These are phyloP conservation scores for Gardenia jasminoides DNA, from an alignment of 257 asterid species.

Conservation along the genomic window DNA sequence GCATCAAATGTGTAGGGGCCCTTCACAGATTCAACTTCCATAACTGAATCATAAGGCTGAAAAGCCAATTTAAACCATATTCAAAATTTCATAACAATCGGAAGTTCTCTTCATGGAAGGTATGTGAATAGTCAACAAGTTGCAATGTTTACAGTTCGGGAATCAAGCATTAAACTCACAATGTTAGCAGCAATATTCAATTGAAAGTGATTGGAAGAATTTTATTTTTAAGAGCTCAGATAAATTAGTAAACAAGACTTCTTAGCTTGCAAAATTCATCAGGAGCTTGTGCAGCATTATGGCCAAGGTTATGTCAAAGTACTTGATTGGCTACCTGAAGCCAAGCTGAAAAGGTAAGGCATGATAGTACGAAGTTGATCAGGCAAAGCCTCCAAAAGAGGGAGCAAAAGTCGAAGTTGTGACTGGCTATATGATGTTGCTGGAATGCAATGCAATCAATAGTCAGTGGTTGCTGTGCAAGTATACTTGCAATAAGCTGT, in stretches of 20 bases:
- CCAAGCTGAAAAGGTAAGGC: slow-evolving; percentile 32
- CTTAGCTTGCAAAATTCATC: not conserved
- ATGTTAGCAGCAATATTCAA: too few relatives aligned
- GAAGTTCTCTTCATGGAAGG: too few relatives aligned
- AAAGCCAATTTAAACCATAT: too few relatives aligned
- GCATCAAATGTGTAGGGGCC: too few relatives aligned
- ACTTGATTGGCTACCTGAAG: slow-evolving; percentile 9
- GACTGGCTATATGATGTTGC: slow-evolving; percentile 59
- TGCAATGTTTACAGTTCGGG: too few relatives aligned
- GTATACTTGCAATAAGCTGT: not conserved
- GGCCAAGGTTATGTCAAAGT: not conserved
- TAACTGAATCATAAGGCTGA: too few relatives aligned
- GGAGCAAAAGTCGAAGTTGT: slow-evolving; percentile 35
- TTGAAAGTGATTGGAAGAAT: too few relatives aligned
- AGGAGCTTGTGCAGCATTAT: not conserved
- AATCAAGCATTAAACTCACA: too few relatives aligned
- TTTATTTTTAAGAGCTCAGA: too few relatives aligned
- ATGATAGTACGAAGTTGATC: slow-evolving; percentile 26
- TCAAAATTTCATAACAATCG: too few relatives aligned
- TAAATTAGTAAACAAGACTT: not conserved
- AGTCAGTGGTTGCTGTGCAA: not conserved
- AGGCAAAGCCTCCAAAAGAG: slow-evolving; percentile 45
- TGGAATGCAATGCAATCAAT: slow-evolving; percentile 21
- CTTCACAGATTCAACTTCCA: too few relatives aligned
- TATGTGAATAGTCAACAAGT: too few relatives aligned